Conservation (phyloP, 140 eudicot species). For the Stevia rebaudiana region DNA sequence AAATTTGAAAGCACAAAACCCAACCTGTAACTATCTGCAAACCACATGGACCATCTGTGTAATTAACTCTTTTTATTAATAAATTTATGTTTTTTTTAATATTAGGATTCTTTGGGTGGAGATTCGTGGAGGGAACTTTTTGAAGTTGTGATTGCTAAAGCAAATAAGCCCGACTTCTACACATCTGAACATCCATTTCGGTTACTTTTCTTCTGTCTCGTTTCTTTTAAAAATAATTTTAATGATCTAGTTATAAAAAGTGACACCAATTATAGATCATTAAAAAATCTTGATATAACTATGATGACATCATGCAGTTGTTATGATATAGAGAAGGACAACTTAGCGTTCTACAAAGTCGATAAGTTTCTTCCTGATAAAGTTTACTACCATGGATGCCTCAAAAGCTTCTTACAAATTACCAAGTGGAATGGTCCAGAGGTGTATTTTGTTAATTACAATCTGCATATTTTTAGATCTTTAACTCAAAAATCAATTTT, state of each 20-base stretch:
- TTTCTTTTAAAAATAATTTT: not conserved
- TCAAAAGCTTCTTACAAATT: conserved; percentile 79
- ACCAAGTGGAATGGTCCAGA: conserved; percentile 99
- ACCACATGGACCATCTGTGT: too few relatives aligned
- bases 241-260: too few relatives aligned
- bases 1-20: too few relatives aligned
- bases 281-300: not conserved
- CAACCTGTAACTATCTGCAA: too few relatives aligned
- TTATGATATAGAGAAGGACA: conserved; percentile 83
- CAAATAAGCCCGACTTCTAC: conserved; percentile 95
- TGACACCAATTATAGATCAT: not conserved
- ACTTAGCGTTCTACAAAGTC: conserved; percentile 77
- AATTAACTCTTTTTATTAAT: too few relatives aligned
- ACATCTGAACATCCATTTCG: conserved; percentile 98
- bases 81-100: too few relatives aligned
- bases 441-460: conserved; percentile 34
- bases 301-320: conserved; percentile 42
- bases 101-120: conserved; percentile 84
- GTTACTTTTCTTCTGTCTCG: conserved; percentile 31
- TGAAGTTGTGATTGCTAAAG: conserved; percentile 98
- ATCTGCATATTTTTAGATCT: not conserved
- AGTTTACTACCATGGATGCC: conserved; percentile 97
- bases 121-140: conserved; percentile 99
- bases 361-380: conserved; percentile 75
- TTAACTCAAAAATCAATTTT: not conserved